Evolutionary conservation across 768 basidiomycete species (phyloP), one percentile per base, ranked within the genome.

Genomic region (Agaricus blazei): DNA sequence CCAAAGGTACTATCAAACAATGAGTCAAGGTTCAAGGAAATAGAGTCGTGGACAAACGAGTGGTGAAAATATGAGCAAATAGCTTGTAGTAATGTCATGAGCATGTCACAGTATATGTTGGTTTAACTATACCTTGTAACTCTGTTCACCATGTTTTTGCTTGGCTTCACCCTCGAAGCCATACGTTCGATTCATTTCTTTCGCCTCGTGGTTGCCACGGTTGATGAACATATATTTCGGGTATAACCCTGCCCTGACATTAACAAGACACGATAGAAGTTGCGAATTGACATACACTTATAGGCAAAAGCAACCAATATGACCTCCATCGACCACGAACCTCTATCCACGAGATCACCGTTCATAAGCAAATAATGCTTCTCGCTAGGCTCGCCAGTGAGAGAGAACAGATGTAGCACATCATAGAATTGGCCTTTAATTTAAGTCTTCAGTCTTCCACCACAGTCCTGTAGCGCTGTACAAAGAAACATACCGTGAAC

Each of bases 131-230:
- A 86, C 90, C 80, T 93, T 94, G 75, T 95, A 98, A 0, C 92
- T 88, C 67, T 93, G 87, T 64, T 97, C 94, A 28, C 94, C 94
- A 62, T 96, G 93, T 68, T 99, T 98, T 65, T 96, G 89, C 65
- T 96, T 96, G 29, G 85, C 89, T 74, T 99, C 97, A 40, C 95
- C 94, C 69, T 96, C 93, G 64, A 95, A 95, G 1, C 93, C 93
- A 68, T 96, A 94, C 23, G 86, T 82, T 48, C 87, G 75, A 70
- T 99, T 99, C 97, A 99, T 98, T 45, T 98, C 94, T 68, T 91
- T 90, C 57, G 93, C 87, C 72, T 96, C 93, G 65, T 98, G 96
- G 72, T 98, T 98, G 15, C 96, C 96, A 60, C 96, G 83, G 68
- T 99, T 98, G 67, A 99, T 83, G 69, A 81, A 96, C 78, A 98